Evolutionary conservation across 139 green algal genomes (phyloP).

Genomic region (Yamagishiella unicocca): DNA sequence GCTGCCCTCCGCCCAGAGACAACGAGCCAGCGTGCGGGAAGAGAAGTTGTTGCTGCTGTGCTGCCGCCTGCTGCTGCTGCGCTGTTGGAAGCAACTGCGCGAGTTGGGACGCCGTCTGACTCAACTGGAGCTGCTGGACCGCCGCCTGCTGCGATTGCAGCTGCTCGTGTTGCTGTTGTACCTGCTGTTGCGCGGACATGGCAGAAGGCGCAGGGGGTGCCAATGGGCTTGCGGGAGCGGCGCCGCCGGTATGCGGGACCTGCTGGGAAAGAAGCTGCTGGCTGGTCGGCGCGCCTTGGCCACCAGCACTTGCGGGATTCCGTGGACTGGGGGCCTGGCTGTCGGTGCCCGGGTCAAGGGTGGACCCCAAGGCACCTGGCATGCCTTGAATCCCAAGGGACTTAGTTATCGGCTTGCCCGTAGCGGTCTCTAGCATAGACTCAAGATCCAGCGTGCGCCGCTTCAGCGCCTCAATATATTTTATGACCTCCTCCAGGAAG

Average conservation of each 20-base stretch:
- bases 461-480: constrained; percentile 78
- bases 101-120: constrained; percentile 31
- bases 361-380: neutral
- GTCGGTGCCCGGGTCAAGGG: neutral
- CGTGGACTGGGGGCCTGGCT: constrained; percentile 5
- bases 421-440: neutral
- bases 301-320: neutral
- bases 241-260: neutral
- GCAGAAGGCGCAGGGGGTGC: neutral
- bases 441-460: constrained; percentile 59
- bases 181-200: neutral
- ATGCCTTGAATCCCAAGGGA: neutral
- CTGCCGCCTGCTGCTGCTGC: constrained; percentile 41
- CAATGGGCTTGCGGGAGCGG: neutral
- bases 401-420: constrained; percentile 4
- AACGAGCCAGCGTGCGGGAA: neutral
- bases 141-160: constrained; percentile 31
- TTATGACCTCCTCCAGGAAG: constrained; percentile 88
- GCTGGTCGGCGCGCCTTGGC: neutral
- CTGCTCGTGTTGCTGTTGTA: neutral
- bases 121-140: constrained; percentile 28
- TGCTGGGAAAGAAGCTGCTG: constrained; percentile 1
- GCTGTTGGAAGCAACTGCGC: neutral
- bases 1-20: neutral
- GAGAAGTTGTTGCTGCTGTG: constrained; percentile 40